phyloP scores from a whole-genome alignment of 352 stramenopile genomes.

The Pythium scleroteichum region DNA sequence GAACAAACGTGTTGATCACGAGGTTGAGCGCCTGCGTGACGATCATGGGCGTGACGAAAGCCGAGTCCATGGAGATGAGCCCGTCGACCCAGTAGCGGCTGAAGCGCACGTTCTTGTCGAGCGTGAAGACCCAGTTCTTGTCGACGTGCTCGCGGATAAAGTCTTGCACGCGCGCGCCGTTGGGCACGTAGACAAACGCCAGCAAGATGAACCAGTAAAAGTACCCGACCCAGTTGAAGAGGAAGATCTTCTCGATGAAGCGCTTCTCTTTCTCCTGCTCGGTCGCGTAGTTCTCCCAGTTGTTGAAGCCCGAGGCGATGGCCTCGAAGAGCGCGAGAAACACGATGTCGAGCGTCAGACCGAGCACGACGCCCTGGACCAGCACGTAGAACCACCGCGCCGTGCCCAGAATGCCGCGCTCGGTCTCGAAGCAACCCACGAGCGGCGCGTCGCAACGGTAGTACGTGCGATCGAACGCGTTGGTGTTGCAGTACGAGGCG shows the following conservation, averaged over 20 bases:
- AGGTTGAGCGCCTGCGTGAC: constrained; percentile 69
- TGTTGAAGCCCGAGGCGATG: constrained; percentile 53
- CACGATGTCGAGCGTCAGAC: constrained; percentile 63
- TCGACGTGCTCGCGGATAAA: constrained; percentile 48
- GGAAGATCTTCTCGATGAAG: constrained; percentile 61
- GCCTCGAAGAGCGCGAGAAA: constrained; percentile 64
- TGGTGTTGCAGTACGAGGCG: constrained; percentile 42
- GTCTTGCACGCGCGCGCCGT: constrained; percentile 45
- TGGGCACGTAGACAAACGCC: constrained; percentile 64
- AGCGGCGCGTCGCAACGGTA: constrained; percentile 54
- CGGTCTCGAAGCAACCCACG: constrained; percentile 52
- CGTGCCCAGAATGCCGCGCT: constrained; percentile 55
- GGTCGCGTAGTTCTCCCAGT: constrained; percentile 66
- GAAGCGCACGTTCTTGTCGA: constrained; percentile 43
- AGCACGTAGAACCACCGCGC: constrained; percentile 70
- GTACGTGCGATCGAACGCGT: constrained; percentile 45
- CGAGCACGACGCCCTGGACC: constrained; percentile 58
- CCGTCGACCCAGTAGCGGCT: constrained; percentile 63
- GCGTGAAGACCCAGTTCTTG: constrained; percentile 36
- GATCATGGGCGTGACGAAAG: constrained; percentile 70
- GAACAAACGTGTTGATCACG: constrained; percentile 69
- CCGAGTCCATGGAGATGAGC: constrained; percentile 61
- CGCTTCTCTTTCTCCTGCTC: constrained; percentile 53
- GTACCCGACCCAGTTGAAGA: constrained; percentile 76
- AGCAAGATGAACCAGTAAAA: constrained; percentile 76